A percentile compares a stretch with the other conserved stretches of the same genome.
Conservation (phyloP, 768 basidiomycete species). For the Psilocybe tampanensis region DNA sequence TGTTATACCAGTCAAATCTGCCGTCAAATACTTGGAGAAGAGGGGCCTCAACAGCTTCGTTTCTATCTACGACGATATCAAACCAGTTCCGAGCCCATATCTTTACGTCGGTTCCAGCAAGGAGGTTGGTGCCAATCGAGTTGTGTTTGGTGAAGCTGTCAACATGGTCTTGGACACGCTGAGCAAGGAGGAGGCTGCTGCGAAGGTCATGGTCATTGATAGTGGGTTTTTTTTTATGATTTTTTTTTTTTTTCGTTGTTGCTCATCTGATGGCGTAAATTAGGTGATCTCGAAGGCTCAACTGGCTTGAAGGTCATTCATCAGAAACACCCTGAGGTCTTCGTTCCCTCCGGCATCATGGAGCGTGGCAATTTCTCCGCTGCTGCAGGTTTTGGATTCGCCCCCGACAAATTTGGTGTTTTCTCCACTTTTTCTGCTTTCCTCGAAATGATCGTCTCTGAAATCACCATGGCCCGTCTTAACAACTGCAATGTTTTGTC, state of each 20-base stretch:
- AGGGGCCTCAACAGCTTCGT: slow-evolving; percentile 61
- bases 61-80: slow-evolving; percentile 64
- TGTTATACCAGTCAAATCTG: slow-evolving; percentile 81
- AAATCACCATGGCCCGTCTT: slow-evolving; percentile 90
- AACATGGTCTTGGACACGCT: slow-evolving; percentile 75
- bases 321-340: slow-evolving; percentile 89
- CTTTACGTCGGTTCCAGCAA: slow-evolving; percentile 71
- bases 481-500: slow-evolving; percentile 87
- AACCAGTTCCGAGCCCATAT: slow-evolving; percentile 56
- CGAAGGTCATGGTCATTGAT: slow-evolving; percentile 88
- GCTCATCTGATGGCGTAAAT: slow-evolving; percentile 2
- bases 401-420: slow-evolving; percentile 79
- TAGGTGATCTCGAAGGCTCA: slow-evolving; percentile 86
- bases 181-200: slow-evolving; percentile 73
- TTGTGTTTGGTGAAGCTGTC: slow-evolving; percentile 85
- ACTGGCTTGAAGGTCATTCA: slow-evolving; percentile 89
- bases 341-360: slow-evolving; percentile 85
- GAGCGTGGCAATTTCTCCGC: slow-evolving; percentile 84
- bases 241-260: background rate
- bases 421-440: slow-evolving; percentile 93
- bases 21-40: slow-evolving; percentile 69
- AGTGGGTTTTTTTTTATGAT: slow-evolving; percentile 44
- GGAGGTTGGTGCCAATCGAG: slow-evolving; percentile 79
- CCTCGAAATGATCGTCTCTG: slow-evolving; percentile 88
- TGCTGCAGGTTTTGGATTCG: slow-evolving; percentile 87